phyloP scores from a whole-genome alignment of 345 rosid species.

The Euphorbia tirucalli region DNA sequence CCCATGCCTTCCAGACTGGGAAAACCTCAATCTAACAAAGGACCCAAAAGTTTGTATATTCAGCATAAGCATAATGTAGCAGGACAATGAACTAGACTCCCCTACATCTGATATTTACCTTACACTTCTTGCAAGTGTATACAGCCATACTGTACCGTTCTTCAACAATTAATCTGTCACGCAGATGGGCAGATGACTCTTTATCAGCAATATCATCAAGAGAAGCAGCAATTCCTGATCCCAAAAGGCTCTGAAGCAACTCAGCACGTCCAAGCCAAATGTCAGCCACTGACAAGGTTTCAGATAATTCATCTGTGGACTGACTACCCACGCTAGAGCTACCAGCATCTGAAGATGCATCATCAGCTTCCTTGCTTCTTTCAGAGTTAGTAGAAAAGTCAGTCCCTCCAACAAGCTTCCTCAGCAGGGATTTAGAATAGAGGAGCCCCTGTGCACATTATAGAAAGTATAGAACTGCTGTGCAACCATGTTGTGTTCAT shows the following conservation, averaged over 20 bases:
- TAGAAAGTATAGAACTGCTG: background rate
- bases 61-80: slow-evolving; percentile 18
- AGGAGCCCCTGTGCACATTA: slow-evolving; percentile 65
- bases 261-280: slow-evolving; percentile 91
- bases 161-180: slow-evolving; percentile 85
- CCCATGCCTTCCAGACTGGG: slow-evolving; percentile 99
- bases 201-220: slow-evolving; percentile 90
- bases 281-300: slow-evolving; percentile 63
- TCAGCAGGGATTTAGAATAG: slow-evolving; percentile 76
- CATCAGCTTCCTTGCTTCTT: slow-evolving; percentile 75
- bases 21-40: slow-evolving; percentile 78
- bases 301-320: slow-evolving; percentile 72
- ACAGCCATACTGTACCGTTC: slow-evolving; percentile 98
- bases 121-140: slow-evolving; percentile 93
- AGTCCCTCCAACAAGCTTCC: slow-evolving; percentile 64
- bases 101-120: slow-evolving; percentile 48
- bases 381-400: slow-evolving; percentile 61
- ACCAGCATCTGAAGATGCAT: slow-evolving; percentile 88
- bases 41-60: slow-evolving; percentile 18
- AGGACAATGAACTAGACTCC: slow-evolving; percentile 17
- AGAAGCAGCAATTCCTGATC: slow-evolving; percentile 92
- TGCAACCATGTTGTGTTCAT: background rate
- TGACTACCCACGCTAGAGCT: slow-evolving; percentile 87
- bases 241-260: slow-evolving; percentile 93
- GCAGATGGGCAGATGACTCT: slow-evolving; percentile 71